These are phyloP conservation scores for Hyphopichia wangnamkhiaoensis DNA, from an alignment of 1,139 yeast genomes.

Conservation along the genomic window DNA sequence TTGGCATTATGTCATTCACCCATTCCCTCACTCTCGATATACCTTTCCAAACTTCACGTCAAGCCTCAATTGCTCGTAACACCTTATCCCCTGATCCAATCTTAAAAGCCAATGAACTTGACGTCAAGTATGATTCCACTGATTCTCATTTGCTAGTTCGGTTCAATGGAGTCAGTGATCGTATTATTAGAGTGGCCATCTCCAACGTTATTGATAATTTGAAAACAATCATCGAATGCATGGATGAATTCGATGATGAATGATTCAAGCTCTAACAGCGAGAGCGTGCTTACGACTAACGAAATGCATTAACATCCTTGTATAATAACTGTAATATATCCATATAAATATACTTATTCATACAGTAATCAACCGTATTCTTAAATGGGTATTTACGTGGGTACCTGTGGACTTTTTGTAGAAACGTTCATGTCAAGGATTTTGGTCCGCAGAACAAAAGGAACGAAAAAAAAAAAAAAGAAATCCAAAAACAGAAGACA, in stretches of 20 bases:
- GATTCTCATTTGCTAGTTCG: conserved; percentile 34
- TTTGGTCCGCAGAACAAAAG: no score
- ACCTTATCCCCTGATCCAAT: conserved; percentile 79
- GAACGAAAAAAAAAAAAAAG: no score
- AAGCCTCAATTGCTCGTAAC: conserved; percentile 62
- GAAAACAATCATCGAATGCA: conserved; percentile 65
- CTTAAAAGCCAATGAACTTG: conserved; percentile 60
- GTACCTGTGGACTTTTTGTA: no score
- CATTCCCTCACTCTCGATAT: conserved; percentile 36
- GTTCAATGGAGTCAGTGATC: conserved; percentile 59
- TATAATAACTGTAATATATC: no score
- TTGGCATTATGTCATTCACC: conserved; percentile 4
- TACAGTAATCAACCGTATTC: no score
- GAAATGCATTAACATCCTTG: no score
- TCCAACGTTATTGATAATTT: conserved; percentile 66
- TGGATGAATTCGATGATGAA: conserved; percentile 60
- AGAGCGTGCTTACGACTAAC: no score
- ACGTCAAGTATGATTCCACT: conserved; percentile 39
- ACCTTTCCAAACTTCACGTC: conserved; percentile 62
- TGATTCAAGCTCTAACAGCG: no score
- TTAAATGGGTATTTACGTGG: no score
- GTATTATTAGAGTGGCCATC: conserved; percentile 70
- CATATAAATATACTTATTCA: no score
- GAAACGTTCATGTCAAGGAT: no score
- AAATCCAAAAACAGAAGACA: no score